Base-by-base conservation (phyloP, 2,329 filamentous ascomycete genomes). In the Myriosclerotinia curreyana region DNA sequence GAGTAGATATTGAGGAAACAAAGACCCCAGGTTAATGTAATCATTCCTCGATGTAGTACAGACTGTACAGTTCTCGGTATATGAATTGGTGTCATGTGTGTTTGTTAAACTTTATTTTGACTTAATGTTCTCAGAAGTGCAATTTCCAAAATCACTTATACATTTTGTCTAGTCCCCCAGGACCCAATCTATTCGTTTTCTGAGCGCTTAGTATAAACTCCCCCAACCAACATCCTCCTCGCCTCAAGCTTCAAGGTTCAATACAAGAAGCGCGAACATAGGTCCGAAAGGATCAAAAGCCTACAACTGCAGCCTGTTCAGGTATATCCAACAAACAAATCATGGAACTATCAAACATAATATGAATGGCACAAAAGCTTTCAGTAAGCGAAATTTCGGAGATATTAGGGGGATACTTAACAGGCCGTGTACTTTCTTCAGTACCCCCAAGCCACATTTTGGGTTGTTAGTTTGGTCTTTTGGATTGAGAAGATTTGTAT, bases 281-380 rank as follows among this genome's bases (percentile, higher is more conserved):
- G 40, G 31, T 55, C 36, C 53, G 11, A 9, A 17, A 44, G 53
- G 53, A 55, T 55, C 53, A 28, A 44, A 42, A 44, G 15, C 2
- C 22, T 55, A 11, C 7, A 25, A 7, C 12, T 42, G 36, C n/a
- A 28, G 22, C 36, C 36, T 55, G 36, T 8, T 17, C 25, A 25
- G 11, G 6, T 15, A 55, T 42, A 25, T 7, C 22, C 36, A 55
- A 42, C 36, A 55, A 55, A 55, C 9, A 42, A 55, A 55, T 55
- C 4, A 40, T 55, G 52, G 15, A 14, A 3, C 52, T 11, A 20
- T 11, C 9, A 28, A 55, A 14, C 12, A 28, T 25, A 28, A 8
- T 12, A 3, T 12, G 36, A 42, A 4, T 55, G 36, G 36, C 40
- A 28, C 9, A 42, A 54, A 54, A 40, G 28, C 28, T 20, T 42